phyloP scores from a whole-genome alignment of 225 moss, liverwort and hornwort species.

The Asterella californica region DNA sequence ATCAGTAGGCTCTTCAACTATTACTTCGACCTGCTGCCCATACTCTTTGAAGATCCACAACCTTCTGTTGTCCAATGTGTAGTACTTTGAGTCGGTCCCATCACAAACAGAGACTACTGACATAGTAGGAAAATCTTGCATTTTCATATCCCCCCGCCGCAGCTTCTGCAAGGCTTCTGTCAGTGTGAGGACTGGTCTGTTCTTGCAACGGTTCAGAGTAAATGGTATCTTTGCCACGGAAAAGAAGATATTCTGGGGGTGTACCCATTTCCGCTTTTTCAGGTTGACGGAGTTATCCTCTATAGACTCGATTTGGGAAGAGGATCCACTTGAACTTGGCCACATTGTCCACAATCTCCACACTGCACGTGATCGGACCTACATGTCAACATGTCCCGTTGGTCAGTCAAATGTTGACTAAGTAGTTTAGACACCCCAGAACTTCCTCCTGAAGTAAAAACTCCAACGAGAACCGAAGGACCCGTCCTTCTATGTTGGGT shows the following conservation, averaged over 20 bases:
- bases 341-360: not conserved
- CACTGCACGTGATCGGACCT: not conserved
- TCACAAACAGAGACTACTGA: conserved; percentile 27
- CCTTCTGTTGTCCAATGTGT: conserved; percentile 41
- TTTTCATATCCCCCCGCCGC: conserved; percentile 34
- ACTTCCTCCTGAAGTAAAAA: no score
- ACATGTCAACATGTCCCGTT: not conserved
- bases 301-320: not conserved
- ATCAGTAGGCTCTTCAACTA: conserved; percentile 1
- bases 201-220: conserved; percentile 23
- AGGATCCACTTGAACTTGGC: not conserved
- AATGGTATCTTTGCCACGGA: conserved; percentile 33
- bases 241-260: conserved; percentile 29
- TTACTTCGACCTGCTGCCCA: conserved; percentile 34
- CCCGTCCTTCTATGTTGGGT: no score
- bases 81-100: conserved; percentile 10
- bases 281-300: not conserved
- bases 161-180: conserved; percentile 46
- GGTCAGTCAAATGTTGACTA: no score
- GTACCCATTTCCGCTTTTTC: conserved; percentile 21
- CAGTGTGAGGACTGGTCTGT: conserved; percentile 27
- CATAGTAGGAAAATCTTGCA: conserved; percentile 34
- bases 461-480: no score
- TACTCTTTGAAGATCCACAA: conserved; percentile 49
- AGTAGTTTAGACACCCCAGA: no score